Evolutionary conservation across 169 alveolate genomes (phyloP), one percentile per base, ranked within the genome.

Genomic region (Plasmodium cynomolgi): DNA sequence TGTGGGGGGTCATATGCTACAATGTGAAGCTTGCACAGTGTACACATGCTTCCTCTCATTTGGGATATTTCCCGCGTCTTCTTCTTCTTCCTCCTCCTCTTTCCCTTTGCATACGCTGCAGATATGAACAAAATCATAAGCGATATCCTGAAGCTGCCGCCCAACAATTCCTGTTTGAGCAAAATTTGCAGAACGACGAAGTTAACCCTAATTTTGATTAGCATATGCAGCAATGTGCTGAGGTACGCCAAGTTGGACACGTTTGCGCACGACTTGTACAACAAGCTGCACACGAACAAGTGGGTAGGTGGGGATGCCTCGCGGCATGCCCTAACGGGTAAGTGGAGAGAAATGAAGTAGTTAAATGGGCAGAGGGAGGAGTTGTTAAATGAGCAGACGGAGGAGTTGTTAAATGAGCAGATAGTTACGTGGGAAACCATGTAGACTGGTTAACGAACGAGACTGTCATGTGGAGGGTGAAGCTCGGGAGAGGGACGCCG

Each of bases 121-220:
- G 94, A 71, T 62, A 88, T 88, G 84, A 88, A 80, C 54, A 79
- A 41, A 29, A 88, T 88, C 20, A 88, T 88, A 79, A 39, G 31
- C 54, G 83, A 74, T 44, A 88, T 88, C 26, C 39, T 88, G 41
- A 88, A 88, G 39, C 62, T 88, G 13, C 94, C 94, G 6, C 17
- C 29, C 44, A 37, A 34, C 17, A 88, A 29, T 81, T 79, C 90
- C 31, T 56, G 88, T 68, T 68, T 88, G 79, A 80, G 34, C 73
- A 88, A 88, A 37, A 88, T 88, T 58, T 88, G 94, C 72, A 79
- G 82, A 80, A 88, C 88, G 20, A 88, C 94, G 1, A 88, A 88
- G 75, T 50, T 88, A 62, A 34, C 94, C 73, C 56, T 88, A 44
- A 88, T 88, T 58, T 80, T 88, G 73, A 88, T 88, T 88, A 80